phyloP scores from a whole-genome alignment of 2,329 filamentous ascomycete genomes.

The Albifimbria verrucaria region DNA sequence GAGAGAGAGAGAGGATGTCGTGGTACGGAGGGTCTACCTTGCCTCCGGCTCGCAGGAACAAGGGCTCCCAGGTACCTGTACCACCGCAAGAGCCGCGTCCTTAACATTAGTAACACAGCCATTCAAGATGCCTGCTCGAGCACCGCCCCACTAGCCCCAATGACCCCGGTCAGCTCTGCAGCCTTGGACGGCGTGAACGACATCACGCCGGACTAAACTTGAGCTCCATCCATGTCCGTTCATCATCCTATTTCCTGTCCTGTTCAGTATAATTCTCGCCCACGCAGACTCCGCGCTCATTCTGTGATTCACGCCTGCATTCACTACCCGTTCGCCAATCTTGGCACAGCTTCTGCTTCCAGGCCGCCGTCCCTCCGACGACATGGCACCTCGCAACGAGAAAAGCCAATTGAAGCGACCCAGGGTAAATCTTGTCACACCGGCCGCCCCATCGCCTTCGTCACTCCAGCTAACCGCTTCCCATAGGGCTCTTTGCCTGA shows the following conservation, averaged over 20 bases:
- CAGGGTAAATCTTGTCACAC: slow-evolving; percentile 59
- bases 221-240: not conserved
- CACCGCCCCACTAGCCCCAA: not conserved
- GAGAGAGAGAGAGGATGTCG: too few relatives aligned
- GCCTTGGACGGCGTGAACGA: not conserved
- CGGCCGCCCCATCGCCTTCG: slow-evolving; percentile 10
- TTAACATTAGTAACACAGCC: too few relatives aligned
- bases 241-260: not conserved
- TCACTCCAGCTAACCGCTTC: slow-evolving; percentile 17
- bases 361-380: slow-evolving; percentile 15
- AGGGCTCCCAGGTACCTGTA: too few relatives aligned
- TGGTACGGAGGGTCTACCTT: too few relatives aligned
- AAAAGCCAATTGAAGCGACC: slow-evolving; percentile 83
- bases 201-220: not conserved
- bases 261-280: not conserved
- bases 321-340: slow-evolving; percentile 7
- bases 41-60: too few relatives aligned
- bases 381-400: slow-evolving; percentile 61
- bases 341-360: slow-evolving; percentile 13
- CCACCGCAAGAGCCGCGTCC: too few relatives aligned
- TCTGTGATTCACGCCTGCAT: not conserved
- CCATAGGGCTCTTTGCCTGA: slow-evolving; percentile 63
- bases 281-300: not conserved
- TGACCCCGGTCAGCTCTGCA: not conserved
- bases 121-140: too few relatives aligned